Evolutionary conservation across 352 stramenopile species (phyloP), one percentile per base, ranked within the genome.

Genomic region (Peronospora farinosa): DNA sequence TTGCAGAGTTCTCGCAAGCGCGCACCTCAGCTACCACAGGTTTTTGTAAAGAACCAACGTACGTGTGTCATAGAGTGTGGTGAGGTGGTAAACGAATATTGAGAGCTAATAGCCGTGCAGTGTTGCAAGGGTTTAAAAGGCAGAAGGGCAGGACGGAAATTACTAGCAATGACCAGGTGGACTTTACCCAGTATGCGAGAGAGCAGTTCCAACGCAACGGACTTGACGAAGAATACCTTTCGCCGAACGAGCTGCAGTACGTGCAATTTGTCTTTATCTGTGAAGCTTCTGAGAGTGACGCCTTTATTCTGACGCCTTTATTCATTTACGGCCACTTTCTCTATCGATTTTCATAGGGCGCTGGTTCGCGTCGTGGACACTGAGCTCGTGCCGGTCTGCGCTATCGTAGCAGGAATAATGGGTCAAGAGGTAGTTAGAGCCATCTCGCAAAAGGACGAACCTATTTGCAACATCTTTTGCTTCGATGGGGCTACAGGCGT

Each of bases 381-480:
- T 9, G 78, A 93, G 38, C 51, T 98, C 19, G 86, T 86, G 42
- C 93, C 95, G 0, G 81, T 98, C 30, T 97, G 88, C 54, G 95
- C 96, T 19, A 96, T 99, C 23, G 63, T 98, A 37, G 96, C 96
- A 15, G 96, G 96, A 23, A 91, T 99, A 36, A 51, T 99, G 35
- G 96, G 95, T 5, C 97, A 99, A 62, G 96, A 99, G 78, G 76
- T 99, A 32, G 95, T 99, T 71, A 98, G 98, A 68, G 88, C 88
- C n/a, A 91, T 99, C 32, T 97, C 86, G 45, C 85, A 92, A 39
- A 97, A 97, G 60, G 95, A 96, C 66, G 87, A 97, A 63, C 95
- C 95, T 7, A 91, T 96, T 33, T 95, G 95, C 73, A 98, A 98
- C 74, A 86, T 92, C 35, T 92, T 99, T 51, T 83, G 93, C 57